These are phyloP conservation scores for Fusarium armeniacum DNA, from an alignment of 2,329 filamentous ascomycete species.

Conservation along the genomic window DNA sequence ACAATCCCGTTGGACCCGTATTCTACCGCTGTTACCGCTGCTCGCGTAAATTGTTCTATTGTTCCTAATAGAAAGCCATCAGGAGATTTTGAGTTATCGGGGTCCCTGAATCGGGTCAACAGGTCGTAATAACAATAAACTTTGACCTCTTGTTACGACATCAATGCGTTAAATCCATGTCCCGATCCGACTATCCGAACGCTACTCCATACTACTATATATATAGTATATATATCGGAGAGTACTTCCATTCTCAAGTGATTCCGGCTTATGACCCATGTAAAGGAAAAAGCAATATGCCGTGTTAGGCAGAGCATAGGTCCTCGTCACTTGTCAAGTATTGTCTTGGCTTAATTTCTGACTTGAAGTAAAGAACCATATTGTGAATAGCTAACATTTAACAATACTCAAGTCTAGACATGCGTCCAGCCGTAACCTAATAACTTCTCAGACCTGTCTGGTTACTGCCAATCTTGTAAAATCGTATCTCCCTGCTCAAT, in stretches of 20 bases:
- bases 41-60: slow-evolving; percentile 6
- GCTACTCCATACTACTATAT: neutral
- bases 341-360: neutral
- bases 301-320: neutral
- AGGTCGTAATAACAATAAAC: slow-evolving; percentile 9
- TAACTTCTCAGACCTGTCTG: neutral
- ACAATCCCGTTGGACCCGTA: slow-evolving; percentile 22
- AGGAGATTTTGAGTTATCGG: slow-evolving; percentile 28
- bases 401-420: neutral
- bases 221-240: neutral
- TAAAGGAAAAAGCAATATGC: slow-evolving; percentile 14
- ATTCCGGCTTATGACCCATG: neutral
- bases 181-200: neutral
- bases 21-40: slow-evolving; percentile 38
- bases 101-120: slow-evolving; percentile 6
- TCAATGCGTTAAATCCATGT: slow-evolving; percentile 4
- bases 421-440: neutral
- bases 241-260: neutral
- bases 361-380: neutral
- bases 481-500: slow-evolving; percentile 49
- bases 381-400: neutral
- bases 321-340: slow-evolving; percentile 1
- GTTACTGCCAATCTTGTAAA: slow-evolving; percentile 49
- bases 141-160: slow-evolving; percentile 3
- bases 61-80: slow-evolving; percentile 9